phyloP scores from a whole-genome alignment of 805 yeast species.

The Candida berthetii region DNA sequence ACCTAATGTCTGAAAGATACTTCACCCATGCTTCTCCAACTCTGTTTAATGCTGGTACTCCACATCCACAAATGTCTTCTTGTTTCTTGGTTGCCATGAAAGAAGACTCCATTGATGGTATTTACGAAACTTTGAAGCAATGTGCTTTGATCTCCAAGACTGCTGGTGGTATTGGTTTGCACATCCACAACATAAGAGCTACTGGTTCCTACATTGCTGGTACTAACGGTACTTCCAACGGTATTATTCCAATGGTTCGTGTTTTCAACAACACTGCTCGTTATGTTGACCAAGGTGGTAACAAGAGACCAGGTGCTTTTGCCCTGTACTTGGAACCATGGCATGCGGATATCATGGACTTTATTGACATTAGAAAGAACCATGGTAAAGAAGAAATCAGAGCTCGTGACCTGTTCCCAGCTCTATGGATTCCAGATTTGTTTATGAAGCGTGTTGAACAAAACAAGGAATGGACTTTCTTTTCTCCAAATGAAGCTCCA shows the following conservation, averaged over 20 bases:
- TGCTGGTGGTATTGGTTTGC: constrained; percentile 94
- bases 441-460: constrained; percentile 87
- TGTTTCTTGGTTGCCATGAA: constrained; percentile 89
- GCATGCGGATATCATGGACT: constrained; percentile 90
- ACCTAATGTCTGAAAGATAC: constrained; percentile 78
- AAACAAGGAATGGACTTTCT: constrained; percentile 79
- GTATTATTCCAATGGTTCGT: constrained; percentile 92
- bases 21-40: constrained; percentile 97
- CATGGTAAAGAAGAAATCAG: constrained; percentile 93
- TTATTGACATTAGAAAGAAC: constrained; percentile 81
- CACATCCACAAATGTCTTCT: constrained; percentile 79
- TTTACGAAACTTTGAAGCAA: constrained; percentile 81
- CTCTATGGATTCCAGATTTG: constrained; percentile 91
- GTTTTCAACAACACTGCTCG: constrained; percentile 95
- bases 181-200: constrained; percentile 80
- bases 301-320: constrained; percentile 96
- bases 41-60: constrained; percentile 88
- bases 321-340: constrained; percentile 94
- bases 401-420: constrained; percentile 90
- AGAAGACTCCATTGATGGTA: constrained; percentile 94
- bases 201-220: constrained; percentile 87
- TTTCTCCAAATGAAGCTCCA: constrained; percentile 85
- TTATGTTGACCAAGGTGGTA: constrained; percentile 98
- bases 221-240: constrained; percentile 88
- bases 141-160: constrained; percentile 89